A percentile compares a stretch with the other conserved stretches of the same genome.
These are phyloP conservation scores for Tardiomyces blankii DNA, from an alignment of 1,139 yeast species.

Conservation along the genomic window DNA sequence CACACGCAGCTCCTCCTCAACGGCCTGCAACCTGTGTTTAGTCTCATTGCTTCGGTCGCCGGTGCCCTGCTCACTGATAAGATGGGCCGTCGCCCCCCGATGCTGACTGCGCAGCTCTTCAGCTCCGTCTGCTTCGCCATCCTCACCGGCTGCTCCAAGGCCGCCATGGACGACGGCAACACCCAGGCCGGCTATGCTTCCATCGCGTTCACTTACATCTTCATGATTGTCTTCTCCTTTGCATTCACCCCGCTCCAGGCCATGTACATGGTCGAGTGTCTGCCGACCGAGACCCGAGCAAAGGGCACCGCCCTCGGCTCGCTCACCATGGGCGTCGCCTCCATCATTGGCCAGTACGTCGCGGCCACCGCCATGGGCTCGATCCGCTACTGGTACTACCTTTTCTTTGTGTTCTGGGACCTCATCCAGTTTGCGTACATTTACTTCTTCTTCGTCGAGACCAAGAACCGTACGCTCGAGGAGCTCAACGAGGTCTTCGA, in stretches of 20 bases:
- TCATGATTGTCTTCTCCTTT: conserved; percentile 10
- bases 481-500: conserved; percentile 34
- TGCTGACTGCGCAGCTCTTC: conserved; percentile 6
- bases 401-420: conserved; percentile 29
- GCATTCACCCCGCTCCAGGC: conserved; percentile 17
- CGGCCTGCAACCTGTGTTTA: conserved; percentile 6
- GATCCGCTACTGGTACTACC: conserved; percentile 47
- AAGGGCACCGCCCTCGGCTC: conserved; percentile 18
- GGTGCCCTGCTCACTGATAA: conserved; percentile 10
- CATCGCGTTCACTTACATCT: conserved; percentile 13
- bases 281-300: conserved; percentile 26
- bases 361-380: conserved; percentile 48
- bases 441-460: conserved; percentile 33
- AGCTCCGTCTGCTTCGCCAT: conserved; percentile 11
- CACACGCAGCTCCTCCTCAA: conserved; percentile 8
- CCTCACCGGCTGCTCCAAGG: conserved; percentile 9
- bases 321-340: conserved; percentile 15
- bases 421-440: conserved; percentile 4
- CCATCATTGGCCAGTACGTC: conserved; percentile 35
- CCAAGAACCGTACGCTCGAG: conserved; percentile 29
- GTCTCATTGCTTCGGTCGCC: conserved; percentile 6
- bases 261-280: conserved; percentile 26
- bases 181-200: conserved; percentile 7
- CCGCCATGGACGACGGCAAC: conserved; percentile 3
- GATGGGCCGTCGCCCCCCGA: conserved; percentile 12